Evolutionary conservation across 73 alveolate species (phyloP).

Genomic region (Symbiodinium pilosum): DNA sequence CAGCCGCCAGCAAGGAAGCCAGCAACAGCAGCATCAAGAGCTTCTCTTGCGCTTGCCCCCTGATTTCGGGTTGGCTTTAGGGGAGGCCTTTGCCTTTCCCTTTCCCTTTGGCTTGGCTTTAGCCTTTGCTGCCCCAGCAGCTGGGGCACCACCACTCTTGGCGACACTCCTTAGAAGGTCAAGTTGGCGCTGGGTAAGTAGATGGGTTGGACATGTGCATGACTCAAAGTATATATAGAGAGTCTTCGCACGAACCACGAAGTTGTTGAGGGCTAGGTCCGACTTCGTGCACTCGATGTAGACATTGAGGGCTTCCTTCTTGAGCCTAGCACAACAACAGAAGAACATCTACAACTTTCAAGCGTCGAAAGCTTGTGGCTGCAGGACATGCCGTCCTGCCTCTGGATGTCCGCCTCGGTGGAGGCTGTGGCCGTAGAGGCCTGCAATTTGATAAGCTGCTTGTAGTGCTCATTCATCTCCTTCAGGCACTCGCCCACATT

Average conservation of each 20-base stretch:
- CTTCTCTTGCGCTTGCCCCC: neutral
- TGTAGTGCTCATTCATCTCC: neutral
- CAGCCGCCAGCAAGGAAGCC: neutral
- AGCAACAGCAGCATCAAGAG: neutral
- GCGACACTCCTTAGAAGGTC: neutral
- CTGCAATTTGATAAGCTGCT: neutral
- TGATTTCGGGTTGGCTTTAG: neutral
- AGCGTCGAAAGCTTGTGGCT: too few species aligned
- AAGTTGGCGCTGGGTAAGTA: too few species aligned
- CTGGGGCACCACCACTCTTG: neutral
- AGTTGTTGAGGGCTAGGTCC: conserved; percentile 21
- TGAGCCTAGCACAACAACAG: too few species aligned
- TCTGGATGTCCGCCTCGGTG: neutral
- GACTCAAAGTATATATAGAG: too few species aligned
- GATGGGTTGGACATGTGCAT: too few species aligned
- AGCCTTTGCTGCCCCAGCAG: neutral
- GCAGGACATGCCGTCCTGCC: too few species aligned
- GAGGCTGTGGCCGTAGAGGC: neutral
- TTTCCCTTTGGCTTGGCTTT: neutral
- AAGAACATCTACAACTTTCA: too few species aligned
- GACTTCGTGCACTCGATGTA: neutral
- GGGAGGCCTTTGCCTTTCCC: too few species aligned
- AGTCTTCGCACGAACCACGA: conserved; percentile 1
- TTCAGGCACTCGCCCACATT: neutral
- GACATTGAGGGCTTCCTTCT: neutral